Conservation (phyloP, 2,329 filamentous ascomycete species). For the Fusarium sp. region DNA sequence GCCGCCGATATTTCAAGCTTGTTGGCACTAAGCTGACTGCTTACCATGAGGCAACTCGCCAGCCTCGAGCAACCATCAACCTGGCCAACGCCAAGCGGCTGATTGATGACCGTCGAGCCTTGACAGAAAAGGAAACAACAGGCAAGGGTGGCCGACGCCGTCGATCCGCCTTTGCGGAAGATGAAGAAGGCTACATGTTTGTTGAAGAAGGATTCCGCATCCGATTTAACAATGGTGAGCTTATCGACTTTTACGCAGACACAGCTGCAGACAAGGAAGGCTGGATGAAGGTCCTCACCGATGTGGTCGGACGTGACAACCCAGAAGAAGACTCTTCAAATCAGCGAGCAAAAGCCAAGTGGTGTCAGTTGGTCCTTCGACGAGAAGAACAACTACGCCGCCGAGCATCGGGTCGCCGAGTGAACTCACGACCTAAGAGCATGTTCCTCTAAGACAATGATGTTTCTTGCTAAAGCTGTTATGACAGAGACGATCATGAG, state of each 20-base stretch:
- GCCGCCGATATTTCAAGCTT: conserved; percentile 96
- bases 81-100: conserved; percentile 92
- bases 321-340: conserved; percentile 62
- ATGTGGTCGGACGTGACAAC: conserved; percentile 73
- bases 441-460: conserved; percentile 61
- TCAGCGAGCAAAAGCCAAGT: conserved; percentile 68
- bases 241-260: conserved; percentile 99
- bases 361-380: conserved; percentile 78
- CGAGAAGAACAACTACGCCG: conserved; percentile 72
- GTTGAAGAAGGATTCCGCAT: conserved; percentile 99
- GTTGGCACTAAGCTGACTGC: conserved; percentile 92
- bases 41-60: conserved; percentile 94
- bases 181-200: conserved; percentile 99
- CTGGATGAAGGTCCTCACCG: conserved; percentile 91
- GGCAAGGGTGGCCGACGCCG: conserved; percentile 84
- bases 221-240: conserved; percentile 96
- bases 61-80: conserved; percentile 97
- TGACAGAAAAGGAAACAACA: conserved; percentile 87
- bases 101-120: conserved; percentile 89
- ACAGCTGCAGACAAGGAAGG: conserved; percentile 88
- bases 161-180: conserved; percentile 95
- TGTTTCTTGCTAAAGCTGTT: conserved; percentile 14
- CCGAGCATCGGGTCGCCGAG: conserved; percentile 66
- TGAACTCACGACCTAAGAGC: conserved; percentile 72
- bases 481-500: conserved; percentile 40